These are phyloP conservation scores for Cyclotella sp. DNA, from an alignment of 108 stramenopile genomes.

Conservation along the genomic window DNA sequence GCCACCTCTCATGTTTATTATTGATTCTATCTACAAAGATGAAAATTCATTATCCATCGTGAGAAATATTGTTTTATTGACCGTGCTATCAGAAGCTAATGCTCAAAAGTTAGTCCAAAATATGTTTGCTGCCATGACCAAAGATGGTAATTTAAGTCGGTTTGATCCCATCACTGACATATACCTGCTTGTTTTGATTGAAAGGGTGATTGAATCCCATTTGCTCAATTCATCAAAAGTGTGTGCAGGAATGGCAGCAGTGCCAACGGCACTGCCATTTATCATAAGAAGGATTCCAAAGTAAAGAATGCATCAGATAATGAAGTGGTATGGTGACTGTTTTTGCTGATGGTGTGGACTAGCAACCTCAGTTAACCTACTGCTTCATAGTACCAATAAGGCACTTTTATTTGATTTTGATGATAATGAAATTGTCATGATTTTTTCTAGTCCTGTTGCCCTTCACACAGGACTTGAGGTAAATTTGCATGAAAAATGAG, in stretches of 20 bases:
- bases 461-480: no score
- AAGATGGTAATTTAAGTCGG: constrained; percentile 69
- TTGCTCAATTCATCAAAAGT: constrained; percentile 15
- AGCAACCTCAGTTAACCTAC: no score
- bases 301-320: constrained; percentile 7
- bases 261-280: neutral
- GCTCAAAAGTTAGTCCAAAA: constrained; percentile 40
- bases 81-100: constrained; percentile 36
- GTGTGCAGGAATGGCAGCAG: neutral
- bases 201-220: constrained; percentile 66
- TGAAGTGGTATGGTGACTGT: neutral
- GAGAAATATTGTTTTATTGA: constrained; percentile 26
- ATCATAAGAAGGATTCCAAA: constrained; percentile 17
- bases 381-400: no score
- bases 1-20: constrained; percentile 58
- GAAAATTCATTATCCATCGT: constrained; percentile 33
- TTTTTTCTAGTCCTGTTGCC: no score
- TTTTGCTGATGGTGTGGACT: no score
- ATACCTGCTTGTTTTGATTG: constrained; percentile 64
- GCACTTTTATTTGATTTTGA: no score
- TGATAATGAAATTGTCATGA: no score
- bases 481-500: no score
- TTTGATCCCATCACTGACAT: constrained; percentile 56
- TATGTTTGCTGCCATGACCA: constrained; percentile 65
- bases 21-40: constrained; percentile 56